A percentile compares a stretch with the other conserved stretches of the same genome.
Conservation (phyloP, 148 eudicot species). For the Suaeda aralocaspica region DNA sequence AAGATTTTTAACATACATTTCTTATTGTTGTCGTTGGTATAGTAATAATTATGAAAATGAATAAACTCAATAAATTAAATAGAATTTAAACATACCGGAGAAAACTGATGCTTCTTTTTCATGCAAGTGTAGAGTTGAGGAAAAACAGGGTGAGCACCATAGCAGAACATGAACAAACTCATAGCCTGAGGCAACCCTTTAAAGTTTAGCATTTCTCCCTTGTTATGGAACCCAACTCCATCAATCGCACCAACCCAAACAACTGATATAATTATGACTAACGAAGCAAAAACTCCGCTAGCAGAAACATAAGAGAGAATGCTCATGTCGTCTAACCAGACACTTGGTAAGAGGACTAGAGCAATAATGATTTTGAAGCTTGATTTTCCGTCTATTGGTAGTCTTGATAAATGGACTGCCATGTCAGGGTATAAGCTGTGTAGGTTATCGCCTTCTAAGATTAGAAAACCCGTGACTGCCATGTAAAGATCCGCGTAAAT, state of each 20-base stretch:
- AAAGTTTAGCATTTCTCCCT: slow-evolving; percentile 36
- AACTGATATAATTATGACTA: slow-evolving; percentile 37
- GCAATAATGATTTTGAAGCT: slow-evolving; percentile 30
- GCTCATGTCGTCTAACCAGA: slow-evolving; percentile 30
- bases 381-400: slow-evolving; percentile 23
- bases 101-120: slow-evolving; percentile 48
- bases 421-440: slow-evolving; percentile 29
- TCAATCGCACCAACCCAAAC: slow-evolving; percentile 44
- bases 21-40: no score
- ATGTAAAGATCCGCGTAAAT: slow-evolving; percentile 32
- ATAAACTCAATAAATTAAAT: no score
- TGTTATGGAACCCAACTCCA: slow-evolving; percentile 50
- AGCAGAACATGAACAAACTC: slow-evolving; percentile 57
- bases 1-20: no score
- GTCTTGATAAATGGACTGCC: background rate
- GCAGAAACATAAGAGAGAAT: slow-evolving; percentile 35
- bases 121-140: slow-evolving; percentile 57
- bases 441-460: slow-evolving; percentile 44
- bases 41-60: no score
- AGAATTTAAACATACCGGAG: slow-evolving; percentile 37
- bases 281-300: slow-evolving; percentile 35
- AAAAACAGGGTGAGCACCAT: slow-evolving; percentile 55
- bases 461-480: slow-evolving; percentile 32
- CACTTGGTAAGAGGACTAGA: slow-evolving; percentile 29
- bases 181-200: slow-evolving; percentile 45